Evolutionary conservation across 805 yeast species (phyloP), one percentile per base, ranked within the genome.

Genomic region (Candida berthetii): DNA sequence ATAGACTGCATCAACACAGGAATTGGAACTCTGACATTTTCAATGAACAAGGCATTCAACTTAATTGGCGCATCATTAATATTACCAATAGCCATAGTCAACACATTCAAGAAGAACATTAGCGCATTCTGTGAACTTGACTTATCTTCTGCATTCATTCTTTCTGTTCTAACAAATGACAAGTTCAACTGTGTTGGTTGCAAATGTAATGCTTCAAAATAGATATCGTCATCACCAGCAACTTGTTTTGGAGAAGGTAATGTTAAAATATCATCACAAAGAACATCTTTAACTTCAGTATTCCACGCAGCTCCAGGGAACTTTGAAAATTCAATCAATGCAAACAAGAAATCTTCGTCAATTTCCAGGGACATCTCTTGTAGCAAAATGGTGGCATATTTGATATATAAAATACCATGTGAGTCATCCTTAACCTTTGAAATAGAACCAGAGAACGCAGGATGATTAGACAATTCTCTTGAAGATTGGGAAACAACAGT

Each of bases 1-100:
- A 91, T 71, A 27, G 85, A 80, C 44, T 82, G 83, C 27, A 78
- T 45, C 48, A 93, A 70, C 24, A 83, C 71, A 2, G 89, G 86
- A 4, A 85, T 58, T 3, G 97, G 95, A 1, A 90, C 95, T 45
- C 96, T 74, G 11, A 90, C 80, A 57, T 93, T 93, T 52, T 89
- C 97, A 57, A 91, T 74, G 44, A 88, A 73, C 50, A 95, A 69
- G 0, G 98, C 89, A 54, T 91, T 88, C 58, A 93, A 66, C 54
- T 84, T 77, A 35, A 93, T 85, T 1, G 98, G 98, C 0, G 99
- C 99, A 61, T 93, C 97, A 57, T 91, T 91, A 45, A 95, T 86
- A 59, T 91, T 93, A 20, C 98, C 99, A 47, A 93, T 78, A 0
- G 99, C 96, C 97, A 91, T 90, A 0, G 97, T 89, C 45, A 93